Evolutionary conservation across 148 eudicot genomes (phyloP).

Genomic region (Beta vulgaris): DNA sequence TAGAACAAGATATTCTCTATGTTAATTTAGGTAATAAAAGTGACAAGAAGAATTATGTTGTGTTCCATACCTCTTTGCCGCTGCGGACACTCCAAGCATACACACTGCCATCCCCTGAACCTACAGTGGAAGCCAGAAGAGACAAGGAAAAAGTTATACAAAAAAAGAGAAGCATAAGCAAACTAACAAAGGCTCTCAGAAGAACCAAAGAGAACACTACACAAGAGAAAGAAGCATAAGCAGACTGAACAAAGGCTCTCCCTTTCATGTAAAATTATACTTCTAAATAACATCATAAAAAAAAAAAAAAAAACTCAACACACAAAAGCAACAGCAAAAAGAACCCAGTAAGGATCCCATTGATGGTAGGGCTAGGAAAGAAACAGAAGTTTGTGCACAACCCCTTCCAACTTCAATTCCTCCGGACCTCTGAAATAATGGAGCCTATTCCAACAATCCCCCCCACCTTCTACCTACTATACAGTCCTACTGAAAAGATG

Average conservation of each 20-base stretch:
- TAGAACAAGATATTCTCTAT: not conserved
- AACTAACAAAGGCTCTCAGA: not conserved
- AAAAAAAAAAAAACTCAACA: not conserved
- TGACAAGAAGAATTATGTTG: not conserved
- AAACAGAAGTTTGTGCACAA: not conserved
- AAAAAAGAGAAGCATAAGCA: conserved; percentile 4
- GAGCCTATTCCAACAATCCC: not conserved
- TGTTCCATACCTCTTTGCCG: conserved; percentile 80
- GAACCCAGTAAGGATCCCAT: not conserved
- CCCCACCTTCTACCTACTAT: not conserved
- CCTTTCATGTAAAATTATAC: not conserved
- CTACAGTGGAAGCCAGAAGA: conserved; percentile 36
- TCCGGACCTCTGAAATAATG: not conserved
- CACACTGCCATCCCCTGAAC: conserved; percentile 98
- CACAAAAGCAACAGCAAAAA: not conserved
- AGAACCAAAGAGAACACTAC: not conserved
- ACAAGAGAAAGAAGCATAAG: not conserved
- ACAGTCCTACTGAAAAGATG: not conserved
- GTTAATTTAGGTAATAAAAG: not conserved
- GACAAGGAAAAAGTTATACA: not conserved
- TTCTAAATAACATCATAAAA: not conserved
- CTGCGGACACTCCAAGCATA: conserved; percentile 94
- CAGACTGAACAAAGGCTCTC: not conserved
- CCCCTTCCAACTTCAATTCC: not conserved
- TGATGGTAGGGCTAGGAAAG: not conserved